phyloP scores from a whole-genome alignment of 306 rosid genomes.

The Sechiopsis laciniata region DNA sequence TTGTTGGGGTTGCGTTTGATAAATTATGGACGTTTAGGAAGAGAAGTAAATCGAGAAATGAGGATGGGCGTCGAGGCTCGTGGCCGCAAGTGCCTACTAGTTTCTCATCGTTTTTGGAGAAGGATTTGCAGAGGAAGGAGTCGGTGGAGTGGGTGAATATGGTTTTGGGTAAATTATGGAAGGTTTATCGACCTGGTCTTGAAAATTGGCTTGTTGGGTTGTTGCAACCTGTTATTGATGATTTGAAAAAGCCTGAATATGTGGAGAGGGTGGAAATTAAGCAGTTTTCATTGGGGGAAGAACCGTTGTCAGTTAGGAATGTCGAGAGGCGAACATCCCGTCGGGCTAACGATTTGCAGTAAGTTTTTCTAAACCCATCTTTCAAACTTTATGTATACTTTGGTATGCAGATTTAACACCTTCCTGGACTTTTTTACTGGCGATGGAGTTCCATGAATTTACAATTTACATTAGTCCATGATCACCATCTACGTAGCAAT shows the following conservation, averaged over 20 bases:
- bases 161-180: constrained; percentile 95
- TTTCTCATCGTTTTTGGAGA: constrained; percentile 76
- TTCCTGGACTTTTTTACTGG: not conserved
- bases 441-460: not conserved
- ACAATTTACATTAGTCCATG: not conserved
- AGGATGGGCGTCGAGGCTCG: constrained; percentile 43
- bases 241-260: constrained; percentile 86
- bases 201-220: constrained; percentile 92
- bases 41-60: constrained; percentile 33
- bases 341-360: constrained; percentile 88
- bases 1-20: constrained; percentile 81
- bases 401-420: not conserved
- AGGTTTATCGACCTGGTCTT: constrained; percentile 72
- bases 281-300: constrained; percentile 87
- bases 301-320: constrained; percentile 87
- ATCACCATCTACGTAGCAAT: too few species aligned
- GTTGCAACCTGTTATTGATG: constrained; percentile 93
- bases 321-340: constrained; percentile 96
- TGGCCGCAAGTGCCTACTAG: constrained; percentile 99
- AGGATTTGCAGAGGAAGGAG: constrained; percentile 95
- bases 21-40: constrained; percentile 74
- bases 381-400: not conserved
- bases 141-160: constrained; percentile 99
- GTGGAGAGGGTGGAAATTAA: constrained; percentile 90
- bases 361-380: constrained; percentile 27